Evolutionary conservation across 306 rosid genomes (phyloP).

Genomic region (Ormosia emarginata): DNA sequence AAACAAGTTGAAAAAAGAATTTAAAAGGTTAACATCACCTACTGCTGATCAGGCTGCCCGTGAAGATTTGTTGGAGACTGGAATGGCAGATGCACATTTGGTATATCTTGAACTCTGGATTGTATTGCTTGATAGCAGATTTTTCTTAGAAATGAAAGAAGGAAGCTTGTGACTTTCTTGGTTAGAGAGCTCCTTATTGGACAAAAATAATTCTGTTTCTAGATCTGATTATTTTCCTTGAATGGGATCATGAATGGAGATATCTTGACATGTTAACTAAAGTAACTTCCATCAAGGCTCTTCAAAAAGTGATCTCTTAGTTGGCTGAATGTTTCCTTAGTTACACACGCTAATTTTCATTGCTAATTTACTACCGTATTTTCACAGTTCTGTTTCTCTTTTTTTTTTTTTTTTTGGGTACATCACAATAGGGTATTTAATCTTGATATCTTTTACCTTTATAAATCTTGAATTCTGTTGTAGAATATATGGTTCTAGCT

Average conservation of each 20-base stretch:
- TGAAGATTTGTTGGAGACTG: slow-evolving; percentile 67
- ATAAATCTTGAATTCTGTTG: background rate
- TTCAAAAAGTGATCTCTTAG: background rate
- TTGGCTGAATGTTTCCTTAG: background rate
- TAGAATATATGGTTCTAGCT: background rate
- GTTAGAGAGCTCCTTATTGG: background rate
- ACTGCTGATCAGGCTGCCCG: slow-evolving; percentile 73
- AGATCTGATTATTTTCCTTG: background rate
- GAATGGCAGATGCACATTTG: slow-evolving; percentile 51
- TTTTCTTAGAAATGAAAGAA: background rate
- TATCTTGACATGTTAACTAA: background rate
- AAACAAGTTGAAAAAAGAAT: slow-evolving; percentile 69
- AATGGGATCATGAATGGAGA: slow-evolving; percentile 2
- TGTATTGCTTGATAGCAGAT: slow-evolving; percentile 6
- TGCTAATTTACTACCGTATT: background rate
- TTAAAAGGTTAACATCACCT: slow-evolving; percentile 73
- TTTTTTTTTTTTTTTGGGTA: background rate
- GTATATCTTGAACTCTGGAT: slow-evolving; percentile 37
- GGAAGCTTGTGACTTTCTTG: slow-evolving; percentile 6
- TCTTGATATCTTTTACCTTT: background rate
- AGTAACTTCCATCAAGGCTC: background rate
- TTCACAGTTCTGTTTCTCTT: background rate
- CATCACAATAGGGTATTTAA: background rate
- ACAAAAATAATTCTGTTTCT: background rate
- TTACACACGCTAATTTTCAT: background rate